Evolutionary conservation across 2,329 filamentous ascomycete genomes (phyloP), one percentile per base, ranked within the genome.

Genomic region (Penicillium freii): DNA sequence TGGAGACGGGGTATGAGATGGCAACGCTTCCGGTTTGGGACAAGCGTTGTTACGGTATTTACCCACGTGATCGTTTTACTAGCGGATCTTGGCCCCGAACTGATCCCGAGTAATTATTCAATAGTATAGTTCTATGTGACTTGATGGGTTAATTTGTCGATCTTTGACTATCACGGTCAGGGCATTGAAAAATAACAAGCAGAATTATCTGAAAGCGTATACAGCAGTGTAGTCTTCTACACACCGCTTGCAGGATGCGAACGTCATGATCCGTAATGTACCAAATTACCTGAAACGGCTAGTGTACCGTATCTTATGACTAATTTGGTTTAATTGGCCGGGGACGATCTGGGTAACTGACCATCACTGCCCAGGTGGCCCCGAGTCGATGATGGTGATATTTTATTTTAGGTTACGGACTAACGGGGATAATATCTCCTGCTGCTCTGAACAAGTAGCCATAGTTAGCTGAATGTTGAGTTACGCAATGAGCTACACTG

Each of bases 1-100:
- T 47, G 58, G 39, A 47, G 56, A 58, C 43, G 58, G 46, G 34
- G 46, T 61, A 64, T 61, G 56, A 59, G 57, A 62, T 63, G 58
- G 53, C 60, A 61, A 58, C 52, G 54, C 58, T 53, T 56, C 64
- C 61, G 64, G 27, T 60, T 62, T 60, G 44, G 60, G 65, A 45
- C 45, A 63, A 55, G 65, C 56, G 62, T 29, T 23, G 62, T 64
- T 62, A 63, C 57, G 29, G 63, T 65, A 65, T 52, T 62, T 66
- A 66, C 58, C 2, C 62, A 66, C 62, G 62, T 65, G 63, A 65
- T 29, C 27, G 3, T 15, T 23, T 25, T 34, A 27, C 21, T 34
- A 36, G 39, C 48, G 39, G 48, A 25, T 51, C 39, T 45, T 51
- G 48, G 48, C 31, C 29, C 47, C 38, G 45, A 40, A 25, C 19